These are phyloP conservation scores for Leptographium procerum DNA, from an alignment of 2,329 filamentous ascomycete species.

Conservation along the genomic window DNA sequence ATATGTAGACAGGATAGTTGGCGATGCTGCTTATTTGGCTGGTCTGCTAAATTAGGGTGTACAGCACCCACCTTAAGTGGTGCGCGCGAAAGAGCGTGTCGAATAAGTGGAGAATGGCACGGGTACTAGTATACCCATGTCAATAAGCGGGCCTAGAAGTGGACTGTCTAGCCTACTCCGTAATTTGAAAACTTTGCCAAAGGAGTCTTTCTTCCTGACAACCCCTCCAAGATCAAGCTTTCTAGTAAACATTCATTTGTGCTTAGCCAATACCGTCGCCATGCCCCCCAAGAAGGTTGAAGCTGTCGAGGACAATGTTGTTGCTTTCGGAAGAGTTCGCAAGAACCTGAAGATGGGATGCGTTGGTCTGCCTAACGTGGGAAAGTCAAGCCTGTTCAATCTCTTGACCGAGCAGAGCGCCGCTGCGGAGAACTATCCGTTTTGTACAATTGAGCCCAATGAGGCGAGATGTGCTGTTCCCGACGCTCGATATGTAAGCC, in stretches of 20 bases:
- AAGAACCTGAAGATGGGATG: constrained; percentile 37
- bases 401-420: constrained; percentile 34
- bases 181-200: not conserved
- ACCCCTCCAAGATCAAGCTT: not conserved
- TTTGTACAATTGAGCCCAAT: constrained; percentile 35
- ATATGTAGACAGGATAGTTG: no score
- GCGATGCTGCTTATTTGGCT: no score
- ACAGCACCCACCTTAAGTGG: no score
- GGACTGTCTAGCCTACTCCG: not conserved
- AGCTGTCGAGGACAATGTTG: constrained; percentile 29
- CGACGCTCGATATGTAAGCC: constrained; percentile 30
- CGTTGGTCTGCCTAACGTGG: constrained; percentile 33
- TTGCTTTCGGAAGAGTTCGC: constrained; percentile 31
- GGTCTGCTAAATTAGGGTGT: no score
- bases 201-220: not conserved
- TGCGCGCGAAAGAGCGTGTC: no score
- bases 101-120: no score
- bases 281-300: constrained; percentile 33
- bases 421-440: constrained; percentile 32
- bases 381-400: constrained; percentile 34
- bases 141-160: not conserved
- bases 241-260: not conserved
- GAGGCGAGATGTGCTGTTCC: constrained; percentile 33
- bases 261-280: constrained; percentile 4
- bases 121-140: no score